Evolutionary conservation across 2,329 filamentous ascomycete species (phyloP), one percentile per base, ranked within the genome.

Genomic region (Juglanconis juglandina): DNA sequence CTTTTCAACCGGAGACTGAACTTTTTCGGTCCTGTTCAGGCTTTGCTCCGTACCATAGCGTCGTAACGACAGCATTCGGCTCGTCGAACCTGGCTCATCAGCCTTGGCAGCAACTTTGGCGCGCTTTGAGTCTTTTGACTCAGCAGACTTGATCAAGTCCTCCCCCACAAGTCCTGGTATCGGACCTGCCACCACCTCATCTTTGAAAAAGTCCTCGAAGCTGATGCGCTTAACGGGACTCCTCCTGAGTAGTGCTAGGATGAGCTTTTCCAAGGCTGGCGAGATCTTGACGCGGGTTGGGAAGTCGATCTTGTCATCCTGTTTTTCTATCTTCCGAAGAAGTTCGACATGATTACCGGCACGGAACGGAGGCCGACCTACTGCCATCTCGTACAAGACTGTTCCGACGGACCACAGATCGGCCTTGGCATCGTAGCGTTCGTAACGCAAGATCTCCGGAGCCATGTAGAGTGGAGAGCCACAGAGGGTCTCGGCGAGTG

Each of bases 401-500:
- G 95, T 96, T 54, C 95, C 95, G 39, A 97, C 92, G 30, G 95
- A 99, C 95, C 95, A 99, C 39, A 99, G 79, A 77, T 99, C 95
- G 51, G 93, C 94, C 75, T 96, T 96, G 65, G 94, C 92, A 76
- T 96, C 94, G 74, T 99, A 99, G 70, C 94, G 94, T 73, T 99
- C 93, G 69, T 98, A 99, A 62, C 93, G 88, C 64, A 99, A 80
- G 65, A 99, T 99, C 77, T 99, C 95, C 4, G 95, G 95, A 0
- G 95, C 95, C 95, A 99, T 99, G 77, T 99, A 99, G 33, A 99
- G 80, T 9, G 95, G 95, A 11, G 95, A 98, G 17, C 95, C 95
- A 73, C 95, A 99, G 0, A 99, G 85, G 0, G 95, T 99, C 73
- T 99, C 95, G 10, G 95, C 95, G 64, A 99, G 82, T 5, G 93